These are phyloP conservation scores for Plasmodium yoelii DNA, from an alignment of 169 alveolate species.

Conservation along the genomic window DNA sequence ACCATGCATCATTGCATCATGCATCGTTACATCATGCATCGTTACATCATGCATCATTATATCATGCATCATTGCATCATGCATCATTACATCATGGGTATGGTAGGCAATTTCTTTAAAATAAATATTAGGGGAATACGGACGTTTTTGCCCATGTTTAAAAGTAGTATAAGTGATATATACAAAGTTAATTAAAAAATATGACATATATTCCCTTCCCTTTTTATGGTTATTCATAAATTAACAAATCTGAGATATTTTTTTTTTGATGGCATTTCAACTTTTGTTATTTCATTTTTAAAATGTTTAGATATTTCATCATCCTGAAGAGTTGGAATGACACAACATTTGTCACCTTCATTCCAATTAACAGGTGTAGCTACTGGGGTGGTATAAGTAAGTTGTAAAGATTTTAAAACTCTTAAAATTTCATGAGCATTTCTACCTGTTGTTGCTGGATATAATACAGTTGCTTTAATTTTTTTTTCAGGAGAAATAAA, in stretches of 20 bases:
- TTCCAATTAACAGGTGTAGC: conserved; percentile 85
- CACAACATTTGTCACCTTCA: conserved; percentile 76
- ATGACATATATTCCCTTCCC: too few species aligned
- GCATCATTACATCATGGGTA: too few species aligned
- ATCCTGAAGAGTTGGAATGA: conserved; percentile 74
- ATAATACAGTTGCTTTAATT: conserved; percentile 79
- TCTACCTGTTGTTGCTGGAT: conserved; percentile 89
- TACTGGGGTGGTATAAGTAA: conserved; percentile 77
- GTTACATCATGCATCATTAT: too few species aligned
- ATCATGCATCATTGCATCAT: too few species aligned
- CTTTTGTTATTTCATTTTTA: conserved; percentile 74
- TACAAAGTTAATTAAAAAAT: too few species aligned
- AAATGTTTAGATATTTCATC: conserved; percentile 66
- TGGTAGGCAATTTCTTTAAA: too few species aligned
- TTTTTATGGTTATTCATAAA: background rate
- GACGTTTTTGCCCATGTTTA: too few species aligned
- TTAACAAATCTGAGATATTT: conserved; percentile 58
- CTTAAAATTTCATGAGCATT: conserved; percentile 84
- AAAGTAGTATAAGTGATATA: too few species aligned
- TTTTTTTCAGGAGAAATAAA: conserved; percentile 80
- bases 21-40: too few species aligned
- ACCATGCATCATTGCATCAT: too few species aligned
- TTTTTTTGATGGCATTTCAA: conserved; percentile 63
- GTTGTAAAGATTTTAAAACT: conserved; percentile 84
- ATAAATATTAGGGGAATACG: too few species aligned